Evolutionary conservation across 2,329 filamentous ascomycete species (phyloP).

Genomic region (Allantophomopsis lycopodina): DNA sequence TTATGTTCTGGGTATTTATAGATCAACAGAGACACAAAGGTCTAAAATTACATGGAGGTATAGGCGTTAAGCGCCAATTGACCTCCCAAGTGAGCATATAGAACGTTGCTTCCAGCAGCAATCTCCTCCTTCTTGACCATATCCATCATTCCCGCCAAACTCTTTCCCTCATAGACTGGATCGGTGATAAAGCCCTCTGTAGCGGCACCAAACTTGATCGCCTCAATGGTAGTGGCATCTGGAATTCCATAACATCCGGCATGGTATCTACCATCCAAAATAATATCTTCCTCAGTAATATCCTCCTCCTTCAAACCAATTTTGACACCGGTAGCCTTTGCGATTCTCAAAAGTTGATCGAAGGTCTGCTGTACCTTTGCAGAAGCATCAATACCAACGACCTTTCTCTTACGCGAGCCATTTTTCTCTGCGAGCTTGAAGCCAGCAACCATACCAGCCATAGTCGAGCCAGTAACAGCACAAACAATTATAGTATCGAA

Average conservation of each 20-base stretch:
- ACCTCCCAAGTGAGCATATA: constrained; percentile 61
- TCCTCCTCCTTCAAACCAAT: constrained; percentile 47
- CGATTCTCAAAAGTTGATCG: constrained; percentile 53
- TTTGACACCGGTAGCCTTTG: constrained; percentile 44
- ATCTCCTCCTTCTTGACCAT: constrained; percentile 51
- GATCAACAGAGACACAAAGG: too few relatives aligned
- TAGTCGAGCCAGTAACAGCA: constrained; percentile 56
- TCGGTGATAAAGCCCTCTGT: constrained; percentile 65
- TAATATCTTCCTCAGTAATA: constrained; percentile 46
- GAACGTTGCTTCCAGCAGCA: constrained; percentile 39
- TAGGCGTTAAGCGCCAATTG: constrained; percentile 60
- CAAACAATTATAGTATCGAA: constrained; percentile 58
- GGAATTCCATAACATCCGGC: constrained; percentile 56
- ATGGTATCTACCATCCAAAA: constrained; percentile 52
- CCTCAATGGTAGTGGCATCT: constrained; percentile 48
- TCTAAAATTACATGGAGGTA: constrained; percentile 23
- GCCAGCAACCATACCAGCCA: constrained; percentile 60
- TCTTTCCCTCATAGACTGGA: constrained; percentile 67
- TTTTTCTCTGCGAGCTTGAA: constrained; percentile 48
- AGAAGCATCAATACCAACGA: constrained; percentile 56
- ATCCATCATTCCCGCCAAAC: constrained; percentile 57
- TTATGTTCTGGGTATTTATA: too few relatives aligned
- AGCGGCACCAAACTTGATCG: constrained; percentile 52
- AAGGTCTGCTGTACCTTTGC: constrained; percentile 46
- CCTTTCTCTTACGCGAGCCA: constrained; percentile 30